These are phyloP conservation scores for Aulographum hederae DNA, from an alignment of 2,329 filamentous ascomycete genomes.

Conservation along the genomic window DNA sequence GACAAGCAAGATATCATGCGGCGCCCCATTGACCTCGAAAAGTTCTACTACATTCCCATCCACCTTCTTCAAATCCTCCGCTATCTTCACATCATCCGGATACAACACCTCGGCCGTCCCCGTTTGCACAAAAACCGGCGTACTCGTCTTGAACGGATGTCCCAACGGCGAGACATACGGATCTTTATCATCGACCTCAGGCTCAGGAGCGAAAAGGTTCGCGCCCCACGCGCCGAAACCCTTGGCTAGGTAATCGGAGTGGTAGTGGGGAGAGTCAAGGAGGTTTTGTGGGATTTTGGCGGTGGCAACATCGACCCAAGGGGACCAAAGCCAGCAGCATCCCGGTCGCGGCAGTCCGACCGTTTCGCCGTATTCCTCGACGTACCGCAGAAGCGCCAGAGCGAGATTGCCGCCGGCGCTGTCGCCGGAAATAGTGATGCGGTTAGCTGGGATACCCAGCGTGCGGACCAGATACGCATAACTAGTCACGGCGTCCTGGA, in stretches of 20 bases:
- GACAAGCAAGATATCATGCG: slow-evolving; percentile 28
- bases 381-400: slow-evolving; percentile 27
- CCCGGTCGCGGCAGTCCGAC: slow-evolving; percentile 16
- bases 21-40: slow-evolving; percentile 20
- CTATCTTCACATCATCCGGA: slow-evolving; percentile 20
- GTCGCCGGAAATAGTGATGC: slow-evolving; percentile 29
- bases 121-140: slow-evolving; percentile 23
- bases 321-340: slow-evolving; percentile 24
- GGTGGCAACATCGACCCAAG: slow-evolving; percentile 21
- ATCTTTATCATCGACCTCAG: slow-evolving; percentile 9
- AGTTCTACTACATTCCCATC: slow-evolving; percentile 23
- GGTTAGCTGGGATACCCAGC: slow-evolving; percentile 18
- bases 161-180: slow-evolving; percentile 22
- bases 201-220: slow-evolving; percentile 10
- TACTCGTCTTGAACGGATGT: slow-evolving; percentile 18
- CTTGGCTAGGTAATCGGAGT: slow-evolving; percentile 22
- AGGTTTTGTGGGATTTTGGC: slow-evolving; percentile 10
- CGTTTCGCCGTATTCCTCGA: slow-evolving; percentile 20
- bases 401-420: slow-evolving; percentile 30
- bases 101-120: slow-evolving; percentile 24
- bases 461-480: slow-evolving; percentile 27
- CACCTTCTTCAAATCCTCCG: slow-evolving; percentile 16
- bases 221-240: slow-evolving; percentile 26
- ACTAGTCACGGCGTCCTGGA: slow-evolving; percentile 29
- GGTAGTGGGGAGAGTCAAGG: slow-evolving; percentile 14